These are phyloP conservation scores for Diplodia seriata DNA, from an alignment of 2,329 filamentous ascomycete genomes.

Conservation along the genomic window DNA sequence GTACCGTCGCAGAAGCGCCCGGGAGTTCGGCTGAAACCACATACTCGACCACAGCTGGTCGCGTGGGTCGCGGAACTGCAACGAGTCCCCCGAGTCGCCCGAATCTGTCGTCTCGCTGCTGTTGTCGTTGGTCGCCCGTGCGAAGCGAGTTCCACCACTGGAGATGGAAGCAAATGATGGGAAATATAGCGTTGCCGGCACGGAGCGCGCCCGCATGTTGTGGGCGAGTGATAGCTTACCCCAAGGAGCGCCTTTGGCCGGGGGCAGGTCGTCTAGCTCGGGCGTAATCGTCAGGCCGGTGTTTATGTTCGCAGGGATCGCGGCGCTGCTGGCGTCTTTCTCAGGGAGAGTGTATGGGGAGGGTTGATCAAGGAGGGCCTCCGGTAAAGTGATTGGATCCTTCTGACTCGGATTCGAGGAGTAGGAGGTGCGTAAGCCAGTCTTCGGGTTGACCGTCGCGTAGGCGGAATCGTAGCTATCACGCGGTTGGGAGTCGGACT, in stretches of 20 bases:
- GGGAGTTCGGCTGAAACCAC: constrained; percentile 58
- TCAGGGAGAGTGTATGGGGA: constrained; percentile 47
- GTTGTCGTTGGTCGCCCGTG: constrained; percentile 4
- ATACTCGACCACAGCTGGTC: constrained; percentile 53
- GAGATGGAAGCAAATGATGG: constrained; percentile 11
- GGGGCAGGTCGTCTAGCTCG: constrained; percentile 53
- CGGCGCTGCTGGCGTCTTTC: constrained; percentile 41
- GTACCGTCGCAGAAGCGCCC: constrained; percentile 58
- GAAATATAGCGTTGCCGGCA: constrained; percentile 55
- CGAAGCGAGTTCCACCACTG: constrained; percentile 14
- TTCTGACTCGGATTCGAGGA: background rate
- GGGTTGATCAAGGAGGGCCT: constrained; percentile 43
- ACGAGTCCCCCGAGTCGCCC: background rate
- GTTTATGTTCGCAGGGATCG: constrained; percentile 50
- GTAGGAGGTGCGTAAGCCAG: constrained; percentile 16
- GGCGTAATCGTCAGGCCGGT: constrained; percentile 40
- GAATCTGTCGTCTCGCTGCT: background rate
- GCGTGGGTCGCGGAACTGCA: constrained; percentile 40
- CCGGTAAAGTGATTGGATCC: constrained; percentile 5
- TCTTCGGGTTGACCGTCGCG: constrained; percentile 21
- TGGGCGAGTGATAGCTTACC: constrained; percentile 53
- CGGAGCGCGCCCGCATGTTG: constrained; percentile 56
- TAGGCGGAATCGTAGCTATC: constrained; percentile 25
- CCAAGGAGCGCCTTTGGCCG: constrained; percentile 52
- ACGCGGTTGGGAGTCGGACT: constrained; percentile 6